Base-by-base conservation (phyloP, 2,329 filamentous ascomycete species). In the Paraconiothyrium brasiliense region DNA sequence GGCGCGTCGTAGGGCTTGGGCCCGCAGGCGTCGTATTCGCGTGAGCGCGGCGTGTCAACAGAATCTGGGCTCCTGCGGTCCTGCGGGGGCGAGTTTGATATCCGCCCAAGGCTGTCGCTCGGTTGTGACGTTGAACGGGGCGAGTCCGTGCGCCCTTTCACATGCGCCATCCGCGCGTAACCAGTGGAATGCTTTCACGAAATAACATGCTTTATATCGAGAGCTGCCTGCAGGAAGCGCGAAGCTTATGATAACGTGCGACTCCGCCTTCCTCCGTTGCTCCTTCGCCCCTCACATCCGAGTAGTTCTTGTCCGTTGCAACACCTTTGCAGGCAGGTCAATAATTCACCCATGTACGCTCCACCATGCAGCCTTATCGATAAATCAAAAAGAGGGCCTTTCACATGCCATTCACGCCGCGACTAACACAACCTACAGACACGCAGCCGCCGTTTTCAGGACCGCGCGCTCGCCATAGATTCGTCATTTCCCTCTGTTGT, bases 361-460 rank as follows among this genome's bases (percentile, higher is more conserved):
- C 30, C 54, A 37, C 30, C 46, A 20, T 13, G 30, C 32, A 7
- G 39, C 16, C 39, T 41, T 56, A 56, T 56, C 43, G 54, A 56
- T 56, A 56, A 48, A n/a, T 32, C 24, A 55, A 37, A 41, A 46
- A 16, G 51, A 34, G 39, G 39, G 24, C 46, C 54, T 56, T n/a
- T 48, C 43, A 56, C 54, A 56, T 55, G 52, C 44, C 20, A 58
- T 50, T 50, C 55, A 58, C 55, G 22, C 46, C 27, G 20, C 32
- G 22, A 44, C 46, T 43, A 16, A 49, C 46, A 50, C 47, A 7
- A 20, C 9, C 46, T 34, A 16, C 35, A 58, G 46, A 50, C 9
- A 43, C 55, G 46, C 55, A 50, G 41, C 55, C 46, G 35, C 55
- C 55, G 55, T 58, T 58, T 50, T 50, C 55, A 58, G 46, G 10